Evolutionary conservation across 2,329 filamentous ascomycete species (phyloP).

Genomic region (Claviceps quebecensis): DNA sequence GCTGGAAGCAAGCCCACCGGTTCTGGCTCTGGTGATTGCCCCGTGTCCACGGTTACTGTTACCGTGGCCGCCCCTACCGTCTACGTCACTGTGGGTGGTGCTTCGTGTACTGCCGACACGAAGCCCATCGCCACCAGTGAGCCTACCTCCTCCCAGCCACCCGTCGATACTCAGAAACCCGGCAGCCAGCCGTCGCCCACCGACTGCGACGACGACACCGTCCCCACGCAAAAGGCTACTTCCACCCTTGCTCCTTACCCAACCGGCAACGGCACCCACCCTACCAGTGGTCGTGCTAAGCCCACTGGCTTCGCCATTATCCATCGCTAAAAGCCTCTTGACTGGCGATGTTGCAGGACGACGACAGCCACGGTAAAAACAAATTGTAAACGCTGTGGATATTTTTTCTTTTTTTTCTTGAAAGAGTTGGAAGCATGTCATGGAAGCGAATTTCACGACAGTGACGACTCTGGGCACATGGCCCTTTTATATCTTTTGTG

Average conservation of each 20-base stretch:
- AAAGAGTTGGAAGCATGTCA: background rate
- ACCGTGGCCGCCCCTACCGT: slow-evolving; percentile 18
- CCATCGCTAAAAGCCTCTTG: slow-evolving; percentile 14
- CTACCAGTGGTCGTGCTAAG: slow-evolving; percentile 16
- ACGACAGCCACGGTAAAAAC: background rate
- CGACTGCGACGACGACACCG: slow-evolving; percentile 11
- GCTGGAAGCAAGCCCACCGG: slow-evolving; percentile 10
- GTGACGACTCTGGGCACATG: background rate
- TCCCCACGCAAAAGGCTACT: slow-evolving; percentile 15
- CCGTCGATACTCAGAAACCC: slow-evolving; percentile 1
- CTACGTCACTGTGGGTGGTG: slow-evolving; percentile 20
- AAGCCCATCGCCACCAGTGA: background rate
- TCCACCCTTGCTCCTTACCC: slow-evolving; percentile 29
- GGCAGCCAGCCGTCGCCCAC: background rate
- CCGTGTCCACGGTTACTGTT: slow-evolving; percentile 14
- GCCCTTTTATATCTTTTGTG: background rate
- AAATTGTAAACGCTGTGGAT: background rate
- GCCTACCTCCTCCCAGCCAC: background rate
- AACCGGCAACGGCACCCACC: slow-evolving; percentile 21
- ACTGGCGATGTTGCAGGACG: slow-evolving; percentile 2
- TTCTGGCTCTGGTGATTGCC: slow-evolving; percentile 7
- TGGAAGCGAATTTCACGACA: background rate
- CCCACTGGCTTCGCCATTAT: slow-evolving; percentile 23
- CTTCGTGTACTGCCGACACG: slow-evolving; percentile 9
- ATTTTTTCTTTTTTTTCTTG: background rate